Base-by-base conservation (phyloP, 176 grass and related monocot genomes). In the Musa schizocarpa region DNA sequence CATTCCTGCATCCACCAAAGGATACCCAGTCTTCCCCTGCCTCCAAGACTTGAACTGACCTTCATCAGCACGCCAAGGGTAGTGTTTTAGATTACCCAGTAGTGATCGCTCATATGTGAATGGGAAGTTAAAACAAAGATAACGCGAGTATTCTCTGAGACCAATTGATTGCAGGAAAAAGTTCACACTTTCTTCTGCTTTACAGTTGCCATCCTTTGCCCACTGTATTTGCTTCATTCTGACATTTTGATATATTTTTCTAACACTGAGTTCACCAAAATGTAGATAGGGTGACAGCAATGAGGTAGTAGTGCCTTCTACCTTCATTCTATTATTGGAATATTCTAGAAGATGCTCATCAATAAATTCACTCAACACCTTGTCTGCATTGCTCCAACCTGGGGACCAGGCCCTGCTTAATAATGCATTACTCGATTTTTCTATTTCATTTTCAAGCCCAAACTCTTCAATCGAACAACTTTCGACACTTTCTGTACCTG, bases 1-100 rank as follows among this genome's bases (percentile, higher is more conserved):
- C 93, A 96, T 96, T 77, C 93, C 93, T 19, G 93, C 93, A 90
- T 96, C 93, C 63, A 96, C 93, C 53, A 96, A 81, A 0, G 93
- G 93, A 74, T 92, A 96, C 76, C 93, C 93, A 16, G 93, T 92
- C 82, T 83, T 90, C 56, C 93, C 93, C 22, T 96, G 93, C 61
- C 89, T 92, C 93, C 93, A 96, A 50, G 68, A 78, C 71, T 92
- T 96, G 73, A 96, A 96, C 17, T 83, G 59, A 13, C 52, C 83
- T 84, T 92, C 84, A 81, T 92, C 83, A 74, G 74, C 63, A 13
- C 43, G 64, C 89, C 93, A 96, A 10, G 93, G 93, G 53, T 90
- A 96, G 78, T 88, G 83, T 29, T 83, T 89, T 68, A 96, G 83
- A 77, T 92, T 90, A 24, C 74, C 83, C 74, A 96, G 56, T 25